These are phyloP conservation scores for Volutella citrinella DNA, from an alignment of 2,329 filamentous ascomycete genomes.

Conservation along the genomic window DNA sequence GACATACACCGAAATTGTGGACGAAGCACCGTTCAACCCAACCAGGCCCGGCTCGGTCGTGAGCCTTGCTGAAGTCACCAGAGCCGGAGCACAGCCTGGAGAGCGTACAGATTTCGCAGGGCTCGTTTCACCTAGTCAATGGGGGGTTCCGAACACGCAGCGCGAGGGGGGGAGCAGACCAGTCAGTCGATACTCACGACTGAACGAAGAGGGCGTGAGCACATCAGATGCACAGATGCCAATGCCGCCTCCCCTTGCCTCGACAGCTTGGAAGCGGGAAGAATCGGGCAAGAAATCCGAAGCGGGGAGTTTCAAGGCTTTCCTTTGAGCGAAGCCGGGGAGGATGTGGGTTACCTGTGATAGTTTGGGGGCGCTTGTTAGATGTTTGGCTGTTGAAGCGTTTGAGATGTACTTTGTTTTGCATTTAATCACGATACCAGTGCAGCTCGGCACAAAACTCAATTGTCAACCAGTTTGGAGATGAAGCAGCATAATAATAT, in stretches of 20 bases:
- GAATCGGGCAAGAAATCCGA: constrained; percentile 18
- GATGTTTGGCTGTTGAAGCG: too few species aligned
- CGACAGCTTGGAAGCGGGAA: constrained; percentile 16
- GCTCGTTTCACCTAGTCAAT: constrained; percentile 23
- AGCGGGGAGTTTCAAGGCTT: constrained; percentile 21
- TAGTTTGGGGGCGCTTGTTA: background rate
- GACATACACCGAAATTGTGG: constrained; percentile 32
- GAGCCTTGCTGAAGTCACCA: constrained; percentile 13
- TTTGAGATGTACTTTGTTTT: too few species aligned
- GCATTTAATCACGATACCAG: too few species aligned
- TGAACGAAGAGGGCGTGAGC: too few species aligned
- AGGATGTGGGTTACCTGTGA: background rate
- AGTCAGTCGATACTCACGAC: constrained; percentile 8
- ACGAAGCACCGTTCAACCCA: constrained; percentile 37
- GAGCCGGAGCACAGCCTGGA: constrained; percentile 17
- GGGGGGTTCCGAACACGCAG: constrained; percentile 21
- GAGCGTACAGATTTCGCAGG: constrained; percentile 19
- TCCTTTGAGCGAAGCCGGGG: constrained; percentile 14
- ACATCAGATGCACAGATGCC: too few species aligned
- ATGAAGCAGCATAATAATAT: too few species aligned
- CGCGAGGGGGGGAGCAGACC: constrained; percentile 12
- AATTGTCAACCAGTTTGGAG: too few species aligned
- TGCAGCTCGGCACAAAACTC: too few species aligned
- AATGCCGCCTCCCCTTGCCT: too few species aligned
- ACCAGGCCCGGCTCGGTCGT: constrained; percentile 26